These are phyloP conservation scores for Malus hybrid DNA, from an alignment of 331 rosid species.

Conservation along the genomic window DNA sequence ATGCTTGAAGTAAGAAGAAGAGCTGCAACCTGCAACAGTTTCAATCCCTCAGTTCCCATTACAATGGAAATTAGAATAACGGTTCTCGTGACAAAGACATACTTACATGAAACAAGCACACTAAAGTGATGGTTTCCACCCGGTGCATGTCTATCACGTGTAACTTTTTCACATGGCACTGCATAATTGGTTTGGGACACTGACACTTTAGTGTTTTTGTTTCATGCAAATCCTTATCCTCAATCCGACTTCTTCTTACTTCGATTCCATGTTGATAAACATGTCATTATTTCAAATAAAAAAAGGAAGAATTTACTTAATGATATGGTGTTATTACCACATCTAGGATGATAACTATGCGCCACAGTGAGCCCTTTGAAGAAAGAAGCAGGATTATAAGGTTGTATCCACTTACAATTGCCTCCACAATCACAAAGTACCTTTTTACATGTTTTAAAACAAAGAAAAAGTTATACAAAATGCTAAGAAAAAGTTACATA, in stretches of 20 bases:
- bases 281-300: too few relatives aligned
- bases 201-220: background rate
- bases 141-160: background rate
- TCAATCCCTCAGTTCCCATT: background rate
- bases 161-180: background rate
- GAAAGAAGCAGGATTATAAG: slow-evolving; percentile 27
- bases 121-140: background rate
- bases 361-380: slow-evolving; percentile 21
- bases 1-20: slow-evolving; percentile 38
- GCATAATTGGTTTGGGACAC: background rate
- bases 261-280: background rate
- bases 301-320: background rate
- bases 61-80: background rate
- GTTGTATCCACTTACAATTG: slow-evolving; percentile 37
- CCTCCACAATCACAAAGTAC: slow-evolving; percentile 45
- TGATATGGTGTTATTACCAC: slow-evolving; percentile 21
- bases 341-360: slow-evolving; percentile 31
- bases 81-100: rapidly evolving
- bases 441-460: background rate
- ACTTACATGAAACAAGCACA: background rate
- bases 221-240: background rate
- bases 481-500: background rate
- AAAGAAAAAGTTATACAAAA: background rate
- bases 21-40: slow-evolving; percentile 20
- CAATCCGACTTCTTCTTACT: background rate